A percentile compares a stretch with the other conserved stretches of the same genome.
These are phyloP conservation scores for Phytophthora palmivora DNA, from an alignment of 352 stramenopile species.

Conservation along the genomic window DNA sequence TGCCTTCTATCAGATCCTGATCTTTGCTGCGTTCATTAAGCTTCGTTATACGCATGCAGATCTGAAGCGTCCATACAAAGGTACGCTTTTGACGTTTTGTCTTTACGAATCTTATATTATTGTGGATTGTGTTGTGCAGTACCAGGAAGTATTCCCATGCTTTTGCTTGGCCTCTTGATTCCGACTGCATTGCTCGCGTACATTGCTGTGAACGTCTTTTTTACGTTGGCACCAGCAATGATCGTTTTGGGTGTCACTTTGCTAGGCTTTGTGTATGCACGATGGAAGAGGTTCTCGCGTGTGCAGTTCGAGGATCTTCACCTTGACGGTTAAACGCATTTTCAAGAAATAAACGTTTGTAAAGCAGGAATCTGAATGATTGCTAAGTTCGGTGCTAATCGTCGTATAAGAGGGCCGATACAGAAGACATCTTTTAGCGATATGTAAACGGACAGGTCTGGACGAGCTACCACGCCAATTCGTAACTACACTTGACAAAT, in stretches of 20 bases:
- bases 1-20: conserved; percentile 84
- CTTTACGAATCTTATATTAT: conserved; percentile 16
- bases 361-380: too few relatives aligned
- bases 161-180: conserved; percentile 44
- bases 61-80: conserved; percentile 52
- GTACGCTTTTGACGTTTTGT: conserved; percentile 14
- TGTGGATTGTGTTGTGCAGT: conserved; percentile 26
- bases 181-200: conserved; percentile 48
- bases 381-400: too few relatives aligned
- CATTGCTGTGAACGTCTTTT: conserved; percentile 59
- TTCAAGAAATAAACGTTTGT: too few relatives aligned
- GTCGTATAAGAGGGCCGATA: too few relatives aligned
- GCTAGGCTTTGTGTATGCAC: conserved; percentile 43
- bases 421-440: too few relatives aligned
- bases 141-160: conserved; percentile 43
- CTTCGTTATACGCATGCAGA: conserved; percentile 67
- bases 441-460: too few relatives aligned
- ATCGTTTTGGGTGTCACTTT: conserved; percentile 50
- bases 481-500: too few relatives aligned
- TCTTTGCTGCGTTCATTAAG: conserved; percentile 92
- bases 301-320: conserved; percentile 49
- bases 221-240: conserved; percentile 45
- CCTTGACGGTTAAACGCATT: conserved; percentile 27
- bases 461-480: too few relatives aligned
- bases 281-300: conserved; percentile 53